These are phyloP conservation scores for Parachaetomium inaequale DNA, from an alignment of 495 filamentous ascomycete species.

Conservation along the genomic window DNA sequence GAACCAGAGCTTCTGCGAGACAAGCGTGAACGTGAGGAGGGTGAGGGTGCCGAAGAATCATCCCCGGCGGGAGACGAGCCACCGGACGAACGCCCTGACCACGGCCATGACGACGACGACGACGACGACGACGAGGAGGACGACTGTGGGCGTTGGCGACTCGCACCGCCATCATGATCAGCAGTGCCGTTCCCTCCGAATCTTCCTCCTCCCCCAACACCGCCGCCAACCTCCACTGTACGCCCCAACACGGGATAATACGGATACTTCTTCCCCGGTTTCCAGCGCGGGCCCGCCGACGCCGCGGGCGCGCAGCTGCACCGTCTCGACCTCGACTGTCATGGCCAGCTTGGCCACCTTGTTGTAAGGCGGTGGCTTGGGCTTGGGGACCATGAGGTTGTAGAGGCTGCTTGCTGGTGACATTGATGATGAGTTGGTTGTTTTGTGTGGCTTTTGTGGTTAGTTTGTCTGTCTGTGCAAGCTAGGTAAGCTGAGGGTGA, in stretches of 20 bases:
- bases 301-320: background rate
- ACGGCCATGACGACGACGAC: too few species aligned
- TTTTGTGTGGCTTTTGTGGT: background rate
- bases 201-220: too few species aligned
- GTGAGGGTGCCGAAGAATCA: background rate
- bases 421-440: background rate
- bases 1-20: background rate
- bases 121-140: too few species aligned
- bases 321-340: background rate
- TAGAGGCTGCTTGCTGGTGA: background rate
- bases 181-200: background rate
- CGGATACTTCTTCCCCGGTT: background rate
- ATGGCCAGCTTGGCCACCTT: background rate
- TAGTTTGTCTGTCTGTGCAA: background rate
- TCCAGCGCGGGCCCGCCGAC: background rate
- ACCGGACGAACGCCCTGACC: too few species aligned
- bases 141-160: too few species aligned
- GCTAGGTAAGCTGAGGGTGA: background rate
- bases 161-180: background rate
- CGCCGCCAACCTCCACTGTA: background rate
- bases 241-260: background rate
- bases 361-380: background rate
- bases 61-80: background rate
- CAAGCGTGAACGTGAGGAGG: background rate
- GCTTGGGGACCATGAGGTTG: background rate